Base-by-base conservation (phyloP, 192 early-diverging fungal species). In the Chytriomyces confervae region DNA sequence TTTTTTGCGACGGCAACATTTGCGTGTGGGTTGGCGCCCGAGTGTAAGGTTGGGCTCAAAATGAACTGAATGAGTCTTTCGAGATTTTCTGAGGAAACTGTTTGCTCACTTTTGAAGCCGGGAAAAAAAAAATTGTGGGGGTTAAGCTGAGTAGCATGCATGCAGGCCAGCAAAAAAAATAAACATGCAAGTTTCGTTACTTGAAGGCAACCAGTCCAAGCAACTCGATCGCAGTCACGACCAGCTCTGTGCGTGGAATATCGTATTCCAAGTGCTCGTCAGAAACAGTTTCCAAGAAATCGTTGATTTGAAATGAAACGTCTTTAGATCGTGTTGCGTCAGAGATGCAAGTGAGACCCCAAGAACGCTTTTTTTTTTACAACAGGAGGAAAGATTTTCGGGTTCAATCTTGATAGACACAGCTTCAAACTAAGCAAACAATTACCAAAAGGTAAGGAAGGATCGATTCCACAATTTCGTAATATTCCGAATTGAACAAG, bases 201-300 rank as follows among this genome's bases (percentile, higher is more conserved):
- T 49, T 76, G 46, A 66, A 23, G 10, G 62, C 47, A 49, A 76
- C 18, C 5, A 76, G 63, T 7, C 74, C 47, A 7, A 76, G 36
- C 11, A 45, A 62, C 36, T 76, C 74, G 27, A 76, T 29, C 7
- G 74, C 64, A 8, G 61, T 44, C 11, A 76, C 74, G 9, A 24
- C 20, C 11, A 76, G 5, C 18, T 76, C 74, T 0, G 74, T 76
- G 24, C 74, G 20, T 47, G 74, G 63, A 29, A 57, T 11, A 49
- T 76, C 74, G 61, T 50, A 76, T 66, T 76, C 74, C 23, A 76
- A 23, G 46, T 76, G 74, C 49, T 76, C 74, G 4, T 50, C 74
- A 23, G 44, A 9, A 27, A 76, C 49, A 11, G 47, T 36, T 8
- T 27, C 74, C 63, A 76, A 50, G 24, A 76, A 76, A 6, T 36